A percentile compares a stretch with the other conserved stretches of the same genome.
Conservation (phyloP, 2,329 filamentous ascomycete genomes). For the Thielaviopsis populi region DNA sequence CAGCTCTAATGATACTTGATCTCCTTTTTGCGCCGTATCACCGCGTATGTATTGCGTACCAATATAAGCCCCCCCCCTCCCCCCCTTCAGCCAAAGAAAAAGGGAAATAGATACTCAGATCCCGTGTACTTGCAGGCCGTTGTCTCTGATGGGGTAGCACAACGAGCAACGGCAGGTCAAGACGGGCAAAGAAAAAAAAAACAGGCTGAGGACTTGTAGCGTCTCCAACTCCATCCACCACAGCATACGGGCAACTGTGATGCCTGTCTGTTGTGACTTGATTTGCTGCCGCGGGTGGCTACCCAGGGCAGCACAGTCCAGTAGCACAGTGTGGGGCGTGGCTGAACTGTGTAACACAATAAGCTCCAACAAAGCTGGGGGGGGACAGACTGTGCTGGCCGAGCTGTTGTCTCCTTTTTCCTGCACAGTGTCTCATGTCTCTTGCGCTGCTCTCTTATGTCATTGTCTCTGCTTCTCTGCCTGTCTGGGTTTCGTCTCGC, state of each 20-base stretch:
- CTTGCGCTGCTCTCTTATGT: neutral
- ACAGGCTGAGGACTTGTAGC: neutral
- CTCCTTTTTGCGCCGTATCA: neutral
- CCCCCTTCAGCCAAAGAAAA: neutral
- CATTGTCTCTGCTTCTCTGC: neutral
- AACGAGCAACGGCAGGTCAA: neutral
- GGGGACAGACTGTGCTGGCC: neutral
- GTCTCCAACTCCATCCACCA: neutral
- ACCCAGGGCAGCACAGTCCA: neutral
- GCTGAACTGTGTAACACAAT: neutral
- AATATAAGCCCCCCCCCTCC: neutral
- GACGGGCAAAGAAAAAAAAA: neutral
- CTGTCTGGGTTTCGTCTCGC: neutral
- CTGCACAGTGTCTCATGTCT: neutral
- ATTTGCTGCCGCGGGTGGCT: neutral
- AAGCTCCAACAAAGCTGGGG: neutral
- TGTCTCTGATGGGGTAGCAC: slow-evolving; percentile 23
- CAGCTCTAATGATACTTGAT: neutral
- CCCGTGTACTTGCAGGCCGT: slow-evolving; percentile 22
- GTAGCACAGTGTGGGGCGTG: neutral
- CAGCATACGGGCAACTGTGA: neutral
- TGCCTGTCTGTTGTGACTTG: neutral
- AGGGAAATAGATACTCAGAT: slow-evolving; percentile 10
- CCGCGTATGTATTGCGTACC: neutral
- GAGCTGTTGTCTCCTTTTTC: neutral